phyloP scores from a whole-genome alignment of 2,329 filamentous ascomycete genomes.

The Lachnellula hyalina region DNA sequence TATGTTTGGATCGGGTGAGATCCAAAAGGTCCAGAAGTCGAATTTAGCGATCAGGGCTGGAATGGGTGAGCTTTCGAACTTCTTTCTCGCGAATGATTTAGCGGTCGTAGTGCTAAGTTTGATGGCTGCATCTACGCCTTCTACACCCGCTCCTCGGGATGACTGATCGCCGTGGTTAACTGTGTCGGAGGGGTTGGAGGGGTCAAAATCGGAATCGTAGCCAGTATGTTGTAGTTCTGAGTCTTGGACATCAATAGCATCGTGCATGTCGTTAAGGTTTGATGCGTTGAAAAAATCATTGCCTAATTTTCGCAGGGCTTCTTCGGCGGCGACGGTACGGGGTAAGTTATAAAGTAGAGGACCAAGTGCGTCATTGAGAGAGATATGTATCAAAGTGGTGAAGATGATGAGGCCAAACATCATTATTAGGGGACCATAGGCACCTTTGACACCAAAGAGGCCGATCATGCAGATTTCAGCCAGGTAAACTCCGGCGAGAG shows the following conservation, averaged over 20 bases:
- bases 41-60: slow-evolving; percentile 13
- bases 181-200: slow-evolving; percentile 11
- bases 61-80: slow-evolving; percentile 12
- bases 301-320: slow-evolving; percentile 16
- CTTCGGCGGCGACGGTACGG: slow-evolving; percentile 27
- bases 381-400: slow-evolving; percentile 49
- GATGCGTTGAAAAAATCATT: slow-evolving; percentile 12
- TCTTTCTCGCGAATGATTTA: slow-evolving; percentile 4
- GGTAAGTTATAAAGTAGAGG: slow-evolving; percentile 29
- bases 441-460: slow-evolving; percentile 52
- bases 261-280: slow-evolving; percentile 16
- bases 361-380: slow-evolving; percentile 24
- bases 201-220: slow-evolving; percentile 31
- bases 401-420: slow-evolving; percentile 53
- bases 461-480: slow-evolving; percentile 58
- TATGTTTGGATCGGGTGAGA: slow-evolving; percentile 31
- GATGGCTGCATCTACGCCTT: slow-evolving; percentile 17
- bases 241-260: slow-evolving; percentile 26
- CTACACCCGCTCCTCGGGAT: slow-evolving; percentile 12
- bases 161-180: slow-evolving; percentile 18
- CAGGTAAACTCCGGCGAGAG: slow-evolving; percentile 59
- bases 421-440: slow-evolving; percentile 49
- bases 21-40: slow-evolving; percentile 26
- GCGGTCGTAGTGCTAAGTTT: slow-evolving; percentile 12
- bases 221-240: slow-evolving; percentile 12